Conservation (phyloP, 225 moss, liverwort and hornwort species). For the Polytrichum formosum region DNA sequence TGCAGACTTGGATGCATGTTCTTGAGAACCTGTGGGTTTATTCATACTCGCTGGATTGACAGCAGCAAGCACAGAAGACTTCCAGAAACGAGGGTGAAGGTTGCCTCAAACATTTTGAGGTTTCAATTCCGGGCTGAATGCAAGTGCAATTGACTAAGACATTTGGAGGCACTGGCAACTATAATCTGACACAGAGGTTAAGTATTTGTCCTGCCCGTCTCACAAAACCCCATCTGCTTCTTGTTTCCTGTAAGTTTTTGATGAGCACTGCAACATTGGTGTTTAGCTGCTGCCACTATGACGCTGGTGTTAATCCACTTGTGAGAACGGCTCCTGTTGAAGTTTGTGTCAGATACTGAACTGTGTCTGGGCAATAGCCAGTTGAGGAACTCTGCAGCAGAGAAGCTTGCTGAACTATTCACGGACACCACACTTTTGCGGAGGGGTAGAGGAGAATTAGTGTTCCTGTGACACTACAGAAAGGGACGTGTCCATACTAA, state of each 20-base stretch:
- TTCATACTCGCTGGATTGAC: not conserved
- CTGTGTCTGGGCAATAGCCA: not conserved
- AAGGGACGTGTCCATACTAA: not conserved
- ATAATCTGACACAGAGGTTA: not conserved
- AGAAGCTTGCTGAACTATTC: not conserved
- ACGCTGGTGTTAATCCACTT: not conserved
- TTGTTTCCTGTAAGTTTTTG: slow-evolving; percentile 10
- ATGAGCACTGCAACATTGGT: not conserved
- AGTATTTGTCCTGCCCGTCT: not conserved
- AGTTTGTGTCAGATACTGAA: not conserved
- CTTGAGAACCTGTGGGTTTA: not conserved
- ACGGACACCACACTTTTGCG: not conserved
- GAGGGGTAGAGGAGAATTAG: not conserved
- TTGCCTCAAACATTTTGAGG: not conserved
- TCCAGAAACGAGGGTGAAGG: not conserved
- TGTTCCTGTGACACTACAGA: not conserved
- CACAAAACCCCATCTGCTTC: not conserved
- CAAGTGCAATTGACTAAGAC: not conserved
- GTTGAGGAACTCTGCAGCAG: not conserved
- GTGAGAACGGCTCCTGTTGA: not conserved
- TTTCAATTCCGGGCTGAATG: not conserved
- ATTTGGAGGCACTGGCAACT: not conserved
- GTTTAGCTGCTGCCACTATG: not conserved
- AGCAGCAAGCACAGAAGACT: not conserved
- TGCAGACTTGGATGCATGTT: not conserved